Evolutionary conservation across 345 rosid species (phyloP), one percentile per base, ranked within the genome.

Genomic region (Acer yangbiense): DNA sequence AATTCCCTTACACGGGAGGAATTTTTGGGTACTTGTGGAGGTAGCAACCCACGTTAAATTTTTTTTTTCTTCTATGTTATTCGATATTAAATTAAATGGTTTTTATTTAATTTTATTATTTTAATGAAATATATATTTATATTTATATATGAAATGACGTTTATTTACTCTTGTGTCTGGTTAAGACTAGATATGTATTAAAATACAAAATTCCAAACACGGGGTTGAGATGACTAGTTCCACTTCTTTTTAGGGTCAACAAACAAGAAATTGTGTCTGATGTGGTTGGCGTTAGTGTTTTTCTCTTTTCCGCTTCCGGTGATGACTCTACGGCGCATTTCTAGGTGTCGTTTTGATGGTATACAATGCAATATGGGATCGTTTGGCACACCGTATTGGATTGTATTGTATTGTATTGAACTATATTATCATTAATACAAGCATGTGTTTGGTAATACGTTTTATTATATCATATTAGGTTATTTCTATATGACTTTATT

Each of bases 1-100:
- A 64, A 64, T 44, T 65, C 71, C 44, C 77, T 12, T 3, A n/a
- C 46, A 75, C 71, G 63, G 8, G 21, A 14, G 39, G 78, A 76
- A 76, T 76, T 76, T 76, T 76, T 76, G 4, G 78, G 65, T 76
- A 54, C 55, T 35, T 66, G 78, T 66, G 72, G 52, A 54, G 21
- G 50, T 29, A 65, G 11, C 23, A 20, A 75, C 50, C 35, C 61
- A 29, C 23, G 17, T 9, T 43, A 39, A 25, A 0, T 41, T 2
- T 2, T 29, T 29, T 2, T 29, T 2, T 2, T 29, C 1, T 35
- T 41, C 6, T n/a, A 11, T 44, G 48, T 44, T 44, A n/a, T 68
- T 68, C 55, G 32, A 43, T 41, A 11, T 32, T 23, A 63, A 27
- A 63, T 7, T 62, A 21, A 21, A 8, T 13, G 16, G 5, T 39